Evolutionary conservation across 306 rosid genomes (phyloP).

Genomic region (Quercus suber): DNA sequence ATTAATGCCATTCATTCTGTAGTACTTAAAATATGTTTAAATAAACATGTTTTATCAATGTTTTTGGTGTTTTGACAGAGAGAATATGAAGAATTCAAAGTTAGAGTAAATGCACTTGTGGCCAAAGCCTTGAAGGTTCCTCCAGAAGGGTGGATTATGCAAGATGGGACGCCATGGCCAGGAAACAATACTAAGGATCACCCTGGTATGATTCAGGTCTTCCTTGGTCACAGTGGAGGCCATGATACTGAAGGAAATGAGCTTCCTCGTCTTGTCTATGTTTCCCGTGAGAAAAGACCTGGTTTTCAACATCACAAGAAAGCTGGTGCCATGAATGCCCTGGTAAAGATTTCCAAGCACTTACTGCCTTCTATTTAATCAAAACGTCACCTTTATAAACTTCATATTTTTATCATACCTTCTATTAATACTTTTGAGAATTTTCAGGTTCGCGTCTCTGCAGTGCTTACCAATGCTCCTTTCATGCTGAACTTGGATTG

Average conservation of each 20-base stretch:
- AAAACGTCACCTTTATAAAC: constrained; percentile 2
- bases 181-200: constrained; percentile 95
- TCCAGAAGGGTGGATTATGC: constrained; percentile 95
- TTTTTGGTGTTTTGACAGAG: constrained; percentile 50
- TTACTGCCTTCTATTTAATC: constrained; percentile 17
- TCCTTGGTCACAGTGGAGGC: constrained; percentile 94
- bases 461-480: constrained; percentile 89
- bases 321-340: constrained; percentile 96
- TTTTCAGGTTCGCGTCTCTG: constrained; percentile 86
- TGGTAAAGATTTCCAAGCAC: constrained; percentile 46
- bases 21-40: neutral
- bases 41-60: neutral
- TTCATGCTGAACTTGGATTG: constrained; percentile 94
- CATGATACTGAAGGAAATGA: constrained; percentile 84
- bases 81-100: constrained; percentile 96
- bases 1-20: constrained; percentile 13
- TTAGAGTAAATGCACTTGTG: constrained; percentile 82
- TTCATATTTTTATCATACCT: neutral
- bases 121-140: constrained; percentile 91
- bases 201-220: constrained; percentile 97
- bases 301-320: constrained; percentile 94
- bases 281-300: constrained; percentile 92
- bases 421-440: constrained; percentile 13
- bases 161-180: constrained; percentile 99
- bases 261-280: constrained; percentile 93